Percentiles rank a stretch among this genome's conserved stretches.
phyloP scores from a whole-genome alignment of 371 early-diverging fungal species.

The Mucor circinelloides region DNA sequence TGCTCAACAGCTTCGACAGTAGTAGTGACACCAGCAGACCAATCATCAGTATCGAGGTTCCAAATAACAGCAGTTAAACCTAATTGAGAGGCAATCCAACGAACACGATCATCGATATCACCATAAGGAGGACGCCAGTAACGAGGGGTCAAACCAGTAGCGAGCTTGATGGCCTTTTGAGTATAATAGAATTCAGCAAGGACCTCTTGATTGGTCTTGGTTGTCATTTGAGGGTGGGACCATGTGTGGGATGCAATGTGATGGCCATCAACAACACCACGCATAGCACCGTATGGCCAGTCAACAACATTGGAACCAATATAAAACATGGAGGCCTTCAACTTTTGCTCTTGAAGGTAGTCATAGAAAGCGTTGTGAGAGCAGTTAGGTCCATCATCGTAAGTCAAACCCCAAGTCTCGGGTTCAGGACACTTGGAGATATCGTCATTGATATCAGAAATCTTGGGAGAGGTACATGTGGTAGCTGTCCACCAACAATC shows the following conservation, averaged over 20 bases:
- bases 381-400: constrained; percentile 56
- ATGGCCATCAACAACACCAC: constrained; percentile 56
- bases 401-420: constrained; percentile 50
- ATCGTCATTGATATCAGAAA: constrained; percentile 37
- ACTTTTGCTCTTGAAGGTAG: constrained; percentile 31
- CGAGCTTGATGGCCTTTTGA: constrained; percentile 54
- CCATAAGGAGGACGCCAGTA: constrained; percentile 60
- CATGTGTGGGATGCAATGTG: constrained; percentile 58
- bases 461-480: constrained; percentile 42
- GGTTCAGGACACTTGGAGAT: constrained; percentile 45
- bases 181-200: constrained; percentile 61
- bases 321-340: constrained; percentile 29
- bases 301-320: constrained; percentile 51
- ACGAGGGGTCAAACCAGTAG: constrained; percentile 55
- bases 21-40: constrained; percentile 36
- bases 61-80: constrained; percentile 53
- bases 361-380: constrained; percentile 58
- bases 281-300: constrained; percentile 56
- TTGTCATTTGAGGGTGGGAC: constrained; percentile 60
- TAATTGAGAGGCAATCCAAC: constrained; percentile 53
- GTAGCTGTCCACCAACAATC: constrained; percentile 54
- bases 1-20: constrained; percentile 32
- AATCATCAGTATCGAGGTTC: constrained; percentile 52
- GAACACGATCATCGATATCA: constrained; percentile 60
- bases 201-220: constrained; percentile 55